Base-by-base conservation (phyloP, 2,329 filamentous ascomycete genomes). In the Fusarium albidum region DNA sequence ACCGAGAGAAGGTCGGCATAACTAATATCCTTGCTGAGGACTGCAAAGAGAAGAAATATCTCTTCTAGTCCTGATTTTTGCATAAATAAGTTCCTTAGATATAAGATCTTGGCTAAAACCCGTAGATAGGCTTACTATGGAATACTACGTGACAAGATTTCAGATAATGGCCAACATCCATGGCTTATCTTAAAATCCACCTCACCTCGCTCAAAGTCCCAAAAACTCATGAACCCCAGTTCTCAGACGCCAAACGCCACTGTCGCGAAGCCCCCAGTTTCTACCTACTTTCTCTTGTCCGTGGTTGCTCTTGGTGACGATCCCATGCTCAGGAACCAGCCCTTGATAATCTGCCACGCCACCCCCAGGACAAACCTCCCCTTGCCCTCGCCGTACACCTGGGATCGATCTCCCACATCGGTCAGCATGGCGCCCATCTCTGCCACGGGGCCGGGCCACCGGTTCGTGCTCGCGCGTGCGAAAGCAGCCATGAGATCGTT, bases 401-500 rank as follows among this genome's bases (percentile, higher is more conserved):
- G 76, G 3, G 70, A 68, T 37, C 80, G 74, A 41, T 82, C 79
- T 5, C 79, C 81, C 9, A 80, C 77, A 15, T 82, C 81, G 2
- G 76, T 74, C 68, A 81, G 61, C 52, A 68, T 66, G 17, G 77
- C 69, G 4, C 66, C 73, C 37, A 80, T 61, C 64, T 83, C 80
- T 9, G 72, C 79, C 13, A 82, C 55, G 0, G 76, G 66, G 5
- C 55, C 60, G 1, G 79, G 73, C 62, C 82, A 80, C 48, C 74
- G 74, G 47, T 73, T 46, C n/a, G n/a, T 71, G 35, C 71, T 72
- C 6, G 73, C 68, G 29, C 78, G 74, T 9, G 76, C 75, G 63
- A 83, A 84, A 3, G 80, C 80, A 14, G 78, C 77, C 37, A 83
- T 76, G 46, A 84, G 72, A 51, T 84, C 82, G 59, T 83, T 83